These are phyloP conservation scores for Eimeria necatrix DNA, from an alignment of 169 alveolate species.

Conservation along the genomic window DNA sequence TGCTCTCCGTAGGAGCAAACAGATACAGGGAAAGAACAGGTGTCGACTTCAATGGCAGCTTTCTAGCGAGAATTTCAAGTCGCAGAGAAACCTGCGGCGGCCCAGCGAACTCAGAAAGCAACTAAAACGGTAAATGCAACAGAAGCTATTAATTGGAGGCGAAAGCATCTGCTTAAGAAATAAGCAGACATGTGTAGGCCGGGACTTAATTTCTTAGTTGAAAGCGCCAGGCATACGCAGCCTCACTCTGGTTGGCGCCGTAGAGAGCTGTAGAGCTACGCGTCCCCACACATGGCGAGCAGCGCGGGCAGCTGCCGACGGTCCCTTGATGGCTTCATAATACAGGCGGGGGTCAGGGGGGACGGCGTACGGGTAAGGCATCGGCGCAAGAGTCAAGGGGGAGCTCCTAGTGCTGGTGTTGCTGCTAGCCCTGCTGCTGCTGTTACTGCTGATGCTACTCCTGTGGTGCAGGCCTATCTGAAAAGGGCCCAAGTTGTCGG, in stretches of 20 bases:
- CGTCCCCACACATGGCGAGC: conserved; percentile 37
- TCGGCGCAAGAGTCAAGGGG: not conserved
- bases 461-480: conserved; percentile 72
- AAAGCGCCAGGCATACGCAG: not conserved
- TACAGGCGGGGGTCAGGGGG: conserved; percentile 61
- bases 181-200: not conserved
- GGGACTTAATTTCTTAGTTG: not conserved
- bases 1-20: conserved; percentile 28
- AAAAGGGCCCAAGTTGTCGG: conserved; percentile 38
- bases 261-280: not conserved
- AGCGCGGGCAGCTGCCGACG: conserved; percentile 1
- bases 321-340: conserved; percentile 9
- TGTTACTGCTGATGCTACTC: not conserved
- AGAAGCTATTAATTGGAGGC: not conserved
- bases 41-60: conserved; percentile 1
- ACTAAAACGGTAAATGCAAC: not conserved
- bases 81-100: conserved; percentile 56
- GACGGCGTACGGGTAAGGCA: conserved; percentile 75
- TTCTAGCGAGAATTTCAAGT: not conserved
- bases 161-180: not conserved
- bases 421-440: not conserved
- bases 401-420: not conserved
- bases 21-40: conserved; percentile 40
- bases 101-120: not conserved
- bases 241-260: not conserved